Evolutionary conservation across 2,329 filamentous ascomycete genomes (phyloP).

Genomic region (Sclerotinia borealis): DNA sequence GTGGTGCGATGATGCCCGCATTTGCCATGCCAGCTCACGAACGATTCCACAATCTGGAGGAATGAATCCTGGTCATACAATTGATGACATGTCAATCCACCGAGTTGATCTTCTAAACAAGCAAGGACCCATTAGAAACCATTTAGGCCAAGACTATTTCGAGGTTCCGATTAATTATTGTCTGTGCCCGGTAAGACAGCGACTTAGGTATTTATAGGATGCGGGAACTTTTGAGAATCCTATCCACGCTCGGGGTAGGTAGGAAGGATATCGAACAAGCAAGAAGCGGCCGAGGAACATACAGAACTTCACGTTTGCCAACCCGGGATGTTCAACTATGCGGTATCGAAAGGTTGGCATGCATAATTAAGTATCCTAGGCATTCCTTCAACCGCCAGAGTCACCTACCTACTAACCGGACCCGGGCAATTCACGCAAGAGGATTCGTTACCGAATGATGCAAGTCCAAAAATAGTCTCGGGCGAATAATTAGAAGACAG

Average conservation of each 20-base stretch:
- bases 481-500: neutral
- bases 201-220: neutral
- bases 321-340: neutral
- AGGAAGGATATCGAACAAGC: neutral
- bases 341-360: neutral
- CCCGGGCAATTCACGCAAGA: neutral
- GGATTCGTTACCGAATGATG: neutral
- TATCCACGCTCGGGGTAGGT: neutral
- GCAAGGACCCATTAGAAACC: neutral
- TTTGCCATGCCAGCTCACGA: constrained; percentile 46
- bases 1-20: constrained; percentile 40
- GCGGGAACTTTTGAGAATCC: neutral
- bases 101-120: neutral
- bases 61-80: constrained; percentile 1
- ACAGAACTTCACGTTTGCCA: neutral
- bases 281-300: neutral
- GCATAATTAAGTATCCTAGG: neutral
- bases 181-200: neutral
- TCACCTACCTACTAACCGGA: neutral
- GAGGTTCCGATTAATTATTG: neutral
- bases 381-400: neutral
- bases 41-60: constrained; percentile 37
- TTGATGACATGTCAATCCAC: neutral
- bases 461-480: neutral
- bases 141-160: neutral